Evolutionary conservation across 805 yeast species (phyloP), one percentile per base, ranked within the genome.

Genomic region (Candida suzukii): DNA sequence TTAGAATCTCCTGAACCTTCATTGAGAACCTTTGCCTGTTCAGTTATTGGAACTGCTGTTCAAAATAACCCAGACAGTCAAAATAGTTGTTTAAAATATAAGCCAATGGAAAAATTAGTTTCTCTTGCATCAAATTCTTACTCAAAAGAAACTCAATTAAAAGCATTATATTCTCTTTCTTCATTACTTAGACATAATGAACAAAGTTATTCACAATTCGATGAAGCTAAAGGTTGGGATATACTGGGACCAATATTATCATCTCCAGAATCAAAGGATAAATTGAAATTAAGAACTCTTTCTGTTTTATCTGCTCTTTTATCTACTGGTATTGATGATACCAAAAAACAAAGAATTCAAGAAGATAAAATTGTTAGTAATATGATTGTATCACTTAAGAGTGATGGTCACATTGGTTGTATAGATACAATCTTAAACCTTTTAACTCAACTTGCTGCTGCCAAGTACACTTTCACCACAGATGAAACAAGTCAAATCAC

Each of bases 41-140:
- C 93, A 29, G 75, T 84, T 32, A 73, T 90, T 20, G 96, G 95
- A 2, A 84, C 91, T 0, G 95, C 98, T 0, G 95, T 85, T 4
- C 99, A 93, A 62, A 93, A 93, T 59, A 93, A 93, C 59, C 78
- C 77, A 3, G 75, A 73, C 43, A 68, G 88, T 4, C 98, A 88
- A 61, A 68, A 71, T 42, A 84, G 75, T 40, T 82, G 84, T 45
- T 59, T 71, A 32, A 73, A 74, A 43, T 68, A 79, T 44, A 66
- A 65, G 0, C 81, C 80, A 2, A 56, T 79, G 28, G 46, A 54
- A n/a, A 61, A 59, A 40, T 61, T 83, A 41, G 59, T 82, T 11
- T 42, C 57, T 1, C 50, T 78, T 3, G 71, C 76, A 0, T 46
- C 53, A 7, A 42, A 54, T 25, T 29, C 46, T 2, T 42, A 50